Conservation (phyloP, 768 basidiomycete species). For the Solioccasus polychromus region DNA sequence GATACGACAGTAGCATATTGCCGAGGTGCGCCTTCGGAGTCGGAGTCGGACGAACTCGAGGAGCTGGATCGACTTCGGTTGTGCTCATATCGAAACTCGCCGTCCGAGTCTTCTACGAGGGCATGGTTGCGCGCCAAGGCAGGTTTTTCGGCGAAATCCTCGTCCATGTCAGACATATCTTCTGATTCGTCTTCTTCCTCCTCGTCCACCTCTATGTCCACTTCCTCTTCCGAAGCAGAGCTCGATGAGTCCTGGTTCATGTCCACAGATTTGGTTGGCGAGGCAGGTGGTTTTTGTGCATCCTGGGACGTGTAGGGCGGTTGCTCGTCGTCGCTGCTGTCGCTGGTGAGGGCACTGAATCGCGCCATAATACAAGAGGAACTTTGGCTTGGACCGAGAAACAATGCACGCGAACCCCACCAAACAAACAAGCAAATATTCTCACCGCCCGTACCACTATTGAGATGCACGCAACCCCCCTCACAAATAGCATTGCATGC, state of each 20-base stretch:
- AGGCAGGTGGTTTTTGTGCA: constrained; percentile 15
- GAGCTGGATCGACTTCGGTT: constrained; percentile 35
- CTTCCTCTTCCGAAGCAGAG: constrained; percentile 29
- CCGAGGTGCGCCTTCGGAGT: constrained; percentile 12
- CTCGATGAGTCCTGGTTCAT: constrained; percentile 31
- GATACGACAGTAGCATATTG: constrained; percentile 54
- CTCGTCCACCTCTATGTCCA: constrained; percentile 31
- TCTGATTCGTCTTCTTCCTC: constrained; percentile 39
- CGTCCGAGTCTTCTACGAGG: constrained; percentile 53
- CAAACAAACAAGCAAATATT: constrained; percentile 31
- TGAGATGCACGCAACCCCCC: too few species aligned
- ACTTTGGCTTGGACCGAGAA: constrained; percentile 9
- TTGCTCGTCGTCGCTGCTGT: constrained; percentile 52
- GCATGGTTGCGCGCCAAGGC: constrained; percentile 39
- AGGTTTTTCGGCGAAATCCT: constrained; percentile 37
- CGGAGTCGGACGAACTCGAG: constrained; percentile 25
- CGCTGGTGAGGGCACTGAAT: constrained; percentile 63
- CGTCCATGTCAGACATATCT: constrained; percentile 46
- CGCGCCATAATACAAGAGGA: constrained; percentile 50
- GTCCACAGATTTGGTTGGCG: constrained; percentile 24
- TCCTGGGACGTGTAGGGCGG: constrained; percentile 31
- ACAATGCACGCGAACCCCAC: constrained; percentile 18
- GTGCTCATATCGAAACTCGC: constrained; percentile 47
- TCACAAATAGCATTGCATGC: too few species aligned
- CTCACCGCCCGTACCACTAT: too few species aligned